Evolutionary conservation across 495 filamentous ascomycete species (phyloP).

Genomic region (Glonium stellatum): DNA sequence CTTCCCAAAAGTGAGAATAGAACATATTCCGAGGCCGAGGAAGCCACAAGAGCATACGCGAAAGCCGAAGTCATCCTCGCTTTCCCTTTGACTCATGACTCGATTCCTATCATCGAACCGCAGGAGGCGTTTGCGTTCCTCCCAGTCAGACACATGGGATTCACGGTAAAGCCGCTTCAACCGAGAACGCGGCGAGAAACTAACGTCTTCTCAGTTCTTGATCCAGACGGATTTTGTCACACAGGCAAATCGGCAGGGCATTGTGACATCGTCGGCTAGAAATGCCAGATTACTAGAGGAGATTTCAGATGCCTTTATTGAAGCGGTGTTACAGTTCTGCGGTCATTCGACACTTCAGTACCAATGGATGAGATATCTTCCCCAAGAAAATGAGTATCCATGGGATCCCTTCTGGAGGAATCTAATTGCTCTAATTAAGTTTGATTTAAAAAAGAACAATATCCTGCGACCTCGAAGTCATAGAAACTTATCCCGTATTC

Average conservation of each 20-base stretch:
- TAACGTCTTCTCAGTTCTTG: conserved; percentile 34
- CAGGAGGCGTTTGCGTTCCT: conserved; percentile 39
- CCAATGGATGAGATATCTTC: conserved; percentile 35
- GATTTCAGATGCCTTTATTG: conserved; percentile 31
- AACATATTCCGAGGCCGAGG: not conserved
- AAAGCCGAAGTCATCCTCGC: conserved; percentile 36
- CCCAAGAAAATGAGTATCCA: conserved; percentile 8
- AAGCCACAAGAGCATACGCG: conserved; percentile 17
- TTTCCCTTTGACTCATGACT: conserved; percentile 35
- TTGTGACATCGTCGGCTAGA: conserved; percentile 25
- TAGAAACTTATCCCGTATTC: not conserved
- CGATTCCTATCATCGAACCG: conserved; percentile 24
- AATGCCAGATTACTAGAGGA: conserved; percentile 26
- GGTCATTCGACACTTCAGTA: conserved; percentile 24
- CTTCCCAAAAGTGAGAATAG: not conserved
- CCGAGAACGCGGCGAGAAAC: too few relatives aligned
- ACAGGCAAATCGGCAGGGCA: conserved; percentile 39
- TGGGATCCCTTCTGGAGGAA: not conserved
- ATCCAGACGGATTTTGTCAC: conserved; percentile 46
- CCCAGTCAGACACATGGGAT: conserved; percentile 23
- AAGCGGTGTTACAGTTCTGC: conserved; percentile 29
- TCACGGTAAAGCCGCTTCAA: not conserved
- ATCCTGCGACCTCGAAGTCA: not conserved
- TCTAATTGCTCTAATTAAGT: not conserved
- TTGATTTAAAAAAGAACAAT: not conserved